Evolutionary conservation across 441 rosid genomes (phyloP).

Genomic region (Populus hybrid): DNA sequence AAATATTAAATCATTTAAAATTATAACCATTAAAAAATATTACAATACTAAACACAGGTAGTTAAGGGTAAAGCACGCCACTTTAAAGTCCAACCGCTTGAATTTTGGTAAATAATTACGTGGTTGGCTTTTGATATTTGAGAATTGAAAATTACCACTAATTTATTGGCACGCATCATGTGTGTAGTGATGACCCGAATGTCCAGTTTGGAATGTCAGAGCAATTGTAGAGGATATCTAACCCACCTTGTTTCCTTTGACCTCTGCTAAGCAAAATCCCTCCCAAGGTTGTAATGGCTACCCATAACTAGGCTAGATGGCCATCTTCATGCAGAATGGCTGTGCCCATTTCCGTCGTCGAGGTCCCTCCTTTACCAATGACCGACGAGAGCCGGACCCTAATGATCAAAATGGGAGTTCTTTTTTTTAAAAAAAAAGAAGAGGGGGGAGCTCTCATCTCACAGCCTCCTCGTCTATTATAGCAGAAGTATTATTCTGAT

Average conservation of each 20-base stretch:
- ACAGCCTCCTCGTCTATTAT: not conserved
- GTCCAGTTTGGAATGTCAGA: not conserved
- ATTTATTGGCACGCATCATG: not conserved
- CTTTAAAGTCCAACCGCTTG: not conserved
- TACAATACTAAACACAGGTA: too few species aligned
- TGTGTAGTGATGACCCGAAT: not conserved
- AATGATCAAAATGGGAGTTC: not conserved
- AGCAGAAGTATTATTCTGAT: not conserved
- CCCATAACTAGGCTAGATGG: too few species aligned
- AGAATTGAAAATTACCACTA: not conserved
- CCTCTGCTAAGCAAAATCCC: not conserved
- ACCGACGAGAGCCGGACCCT: not conserved
- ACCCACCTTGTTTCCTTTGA: not conserved
- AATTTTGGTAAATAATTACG: not conserved
- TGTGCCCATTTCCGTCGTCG: not conserved
- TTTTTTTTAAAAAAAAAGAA: too few species aligned
- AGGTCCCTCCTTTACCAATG: not conserved
- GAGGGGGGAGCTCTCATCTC: not conserved
- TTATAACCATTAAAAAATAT: too few species aligned
- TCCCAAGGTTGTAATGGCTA: too few species aligned
- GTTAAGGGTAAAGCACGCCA: too few species aligned
- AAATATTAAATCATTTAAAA: too few species aligned
- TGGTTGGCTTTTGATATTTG: not conserved
- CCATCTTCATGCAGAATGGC: not conserved
- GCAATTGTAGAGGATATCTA: not conserved